phyloP scores from a whole-genome alignment of 2,329 filamentous ascomycete genomes.

The Trichoderma polysporum region DNA sequence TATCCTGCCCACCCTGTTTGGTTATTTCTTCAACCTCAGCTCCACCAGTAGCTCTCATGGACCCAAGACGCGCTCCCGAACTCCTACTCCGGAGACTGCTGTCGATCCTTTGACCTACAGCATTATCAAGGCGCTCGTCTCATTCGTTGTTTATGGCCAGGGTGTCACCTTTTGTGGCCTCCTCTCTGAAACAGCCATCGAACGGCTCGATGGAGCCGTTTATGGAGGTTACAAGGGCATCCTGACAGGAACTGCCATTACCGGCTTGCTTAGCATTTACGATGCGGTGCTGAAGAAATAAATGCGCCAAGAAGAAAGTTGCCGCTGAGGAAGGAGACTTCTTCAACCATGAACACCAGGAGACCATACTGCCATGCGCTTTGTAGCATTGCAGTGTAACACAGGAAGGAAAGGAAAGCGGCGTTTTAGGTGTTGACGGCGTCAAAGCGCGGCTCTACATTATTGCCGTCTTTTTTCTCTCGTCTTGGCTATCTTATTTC shows the following conservation, averaged over 20 bases:
- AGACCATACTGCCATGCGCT: conserved; percentile 12
- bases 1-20: conserved; percentile 66
- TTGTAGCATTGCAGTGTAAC: background rate
- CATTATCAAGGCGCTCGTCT: conserved; percentile 78
- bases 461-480: background rate
- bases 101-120: conserved; percentile 90
- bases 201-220: conserved; percentile 63
- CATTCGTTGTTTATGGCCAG: conserved; percentile 77
- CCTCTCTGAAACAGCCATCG: conserved; percentile 59
- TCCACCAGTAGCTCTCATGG: conserved; percentile 44
- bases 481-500: background rate
- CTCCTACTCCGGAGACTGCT: conserved; percentile 50
- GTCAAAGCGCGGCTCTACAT: conserved; percentile 27
- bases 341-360: background rate
- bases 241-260: conserved; percentile 66
- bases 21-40: conserved; percentile 90
- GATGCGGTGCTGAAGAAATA: conserved; percentile 74
- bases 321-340: background rate
- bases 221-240: conserved; percentile 72
- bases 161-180: conserved; percentile 62
- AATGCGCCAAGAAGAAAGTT: background rate
- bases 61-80: conserved; percentile 44
- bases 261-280: conserved; percentile 69
- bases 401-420: conserved; percentile 21
- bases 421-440: conserved; percentile 35